Base-by-base conservation (phyloP, 2,329 filamentous ascomycete species). In the Aspergillus pseudoviridinutans region DNA sequence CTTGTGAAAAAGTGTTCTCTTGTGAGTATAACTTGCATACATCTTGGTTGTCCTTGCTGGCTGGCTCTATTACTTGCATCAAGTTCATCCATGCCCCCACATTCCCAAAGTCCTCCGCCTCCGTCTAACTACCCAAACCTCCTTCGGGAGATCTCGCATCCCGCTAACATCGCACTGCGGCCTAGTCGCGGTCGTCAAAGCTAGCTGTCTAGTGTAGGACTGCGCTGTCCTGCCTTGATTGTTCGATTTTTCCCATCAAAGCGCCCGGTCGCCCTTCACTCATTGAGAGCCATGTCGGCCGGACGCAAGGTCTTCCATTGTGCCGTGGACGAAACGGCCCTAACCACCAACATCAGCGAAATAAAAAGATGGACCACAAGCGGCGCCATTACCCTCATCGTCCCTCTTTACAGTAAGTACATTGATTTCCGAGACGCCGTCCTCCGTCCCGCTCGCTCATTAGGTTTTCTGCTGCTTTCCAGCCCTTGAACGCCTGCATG, bases 361-460 rank as follows among this genome's bases (percentile, higher is more conserved):
- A 78, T 82, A 59, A 82, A 82, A 68, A 75, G 74, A 67, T 82
- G 79, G 78, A 78, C 79, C 51, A 73, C 76, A 27, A 76, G 79
- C 55, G 79, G 79, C 32, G 73, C 75, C 41, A 76, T 82, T 54
- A 78, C 75, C 59, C 74, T 82, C 42, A 75, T 80, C 55, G 78
- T 82, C 55, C 80, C 80, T 55, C 73, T 81, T 38, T 80, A 80
- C 69, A 81, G 80, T 82, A 74, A 63, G 73, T 69, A 41, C 28
- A 32, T 52, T 32, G 41, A 51, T 29, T 50, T 41, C 54, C 17
- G 49, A 32, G 38, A 25, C 35, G 41, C 53, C 20, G 29, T 58
- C 50, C 52, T 53, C 29, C 35, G 25, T 25, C 56, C 51, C 42
- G 58, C 58, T 53, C 49, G 55, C 58, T 61, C 28, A 59, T 55